Evolutionary conservation across 768 basidiomycete genomes (phyloP).

Genomic region (Pulveroboletus sp.): DNA sequence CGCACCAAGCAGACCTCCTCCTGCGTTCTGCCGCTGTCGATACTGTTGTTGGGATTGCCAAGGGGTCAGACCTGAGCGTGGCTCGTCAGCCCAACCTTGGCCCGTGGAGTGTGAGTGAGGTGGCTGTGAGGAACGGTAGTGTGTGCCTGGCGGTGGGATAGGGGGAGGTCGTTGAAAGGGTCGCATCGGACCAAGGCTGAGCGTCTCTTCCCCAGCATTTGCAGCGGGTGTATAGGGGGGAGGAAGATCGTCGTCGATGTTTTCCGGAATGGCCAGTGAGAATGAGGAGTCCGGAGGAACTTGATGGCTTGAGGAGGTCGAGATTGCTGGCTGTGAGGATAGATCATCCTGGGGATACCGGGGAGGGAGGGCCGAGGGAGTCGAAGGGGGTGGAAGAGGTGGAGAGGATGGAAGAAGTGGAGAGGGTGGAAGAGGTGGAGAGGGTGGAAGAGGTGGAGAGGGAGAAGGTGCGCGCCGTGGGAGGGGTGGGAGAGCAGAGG

Average conservation of each 20-base stretch:
- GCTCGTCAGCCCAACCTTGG: constrained; percentile 7
- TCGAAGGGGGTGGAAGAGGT: background rate
- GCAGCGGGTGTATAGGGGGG: constrained; percentile 67
- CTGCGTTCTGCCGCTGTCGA: constrained; percentile 8
- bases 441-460: background rate
- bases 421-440: constrained; percentile 1
- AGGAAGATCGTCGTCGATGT: constrained; percentile 54
- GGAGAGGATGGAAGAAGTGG: background rate
- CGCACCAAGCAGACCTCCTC: constrained; percentile 26
- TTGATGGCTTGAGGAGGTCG: background rate
- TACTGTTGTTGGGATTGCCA: constrained; percentile 23
- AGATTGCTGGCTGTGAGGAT: background rate
- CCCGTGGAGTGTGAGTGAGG: background rate
- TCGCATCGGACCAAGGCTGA: constrained; percentile 58
- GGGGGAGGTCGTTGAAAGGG: constrained; percentile 49
- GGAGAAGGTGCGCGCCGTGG: constrained; percentile 3
- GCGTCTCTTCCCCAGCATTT: constrained; percentile 54
- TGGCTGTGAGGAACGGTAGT: background rate
- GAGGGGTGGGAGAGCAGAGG: constrained; percentile 5
- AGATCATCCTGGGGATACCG: background rate
- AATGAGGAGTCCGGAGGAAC: background rate
- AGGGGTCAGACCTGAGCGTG: constrained; percentile 10
- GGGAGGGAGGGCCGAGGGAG: constrained; percentile 4
- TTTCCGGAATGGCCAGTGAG: background rate
- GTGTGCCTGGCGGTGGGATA: background rate